Conservation (phyloP, 768 basidiomycete species). For the Pulveroboletus frians region DNA sequence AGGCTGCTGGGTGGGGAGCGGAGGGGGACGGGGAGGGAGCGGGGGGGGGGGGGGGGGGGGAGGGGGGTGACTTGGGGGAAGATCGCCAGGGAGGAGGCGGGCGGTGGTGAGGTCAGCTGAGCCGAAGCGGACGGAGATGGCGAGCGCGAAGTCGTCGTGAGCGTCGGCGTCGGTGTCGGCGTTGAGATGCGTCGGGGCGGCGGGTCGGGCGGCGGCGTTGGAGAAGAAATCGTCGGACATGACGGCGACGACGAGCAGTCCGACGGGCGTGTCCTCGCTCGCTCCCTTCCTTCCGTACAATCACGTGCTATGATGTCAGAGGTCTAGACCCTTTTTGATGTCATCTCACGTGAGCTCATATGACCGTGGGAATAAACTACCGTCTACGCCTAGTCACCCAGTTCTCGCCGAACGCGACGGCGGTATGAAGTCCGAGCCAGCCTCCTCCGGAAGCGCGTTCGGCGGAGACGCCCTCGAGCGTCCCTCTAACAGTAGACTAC, state of each 20-base stretch:
- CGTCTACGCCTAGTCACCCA: too few species aligned
- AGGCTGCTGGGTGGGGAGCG: slow-evolving; percentile 4
- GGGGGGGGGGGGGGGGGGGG: neutral
- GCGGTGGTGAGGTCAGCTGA: slow-evolving; percentile 35
- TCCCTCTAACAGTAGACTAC: neutral
- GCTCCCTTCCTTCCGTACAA: neutral
- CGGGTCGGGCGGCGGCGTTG: slow-evolving; percentile 23
- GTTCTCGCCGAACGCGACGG: slow-evolving; percentile 15
- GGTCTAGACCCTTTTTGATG: slow-evolving; percentile 23
- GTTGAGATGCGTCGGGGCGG: neutral
- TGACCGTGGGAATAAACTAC: slow-evolving; percentile 7
- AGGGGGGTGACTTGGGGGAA: slow-evolving; percentile 20
- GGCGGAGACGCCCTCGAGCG: neutral
- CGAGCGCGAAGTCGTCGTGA: slow-evolving; percentile 48
- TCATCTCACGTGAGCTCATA: slow-evolving; percentile 19
- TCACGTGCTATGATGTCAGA: slow-evolving; percentile 33
- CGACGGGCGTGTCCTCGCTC: too few species aligned
- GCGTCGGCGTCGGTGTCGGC: slow-evolving; percentile 17
- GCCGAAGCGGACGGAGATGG: slow-evolving; percentile 46
- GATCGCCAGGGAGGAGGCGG: slow-evolving; percentile 29
- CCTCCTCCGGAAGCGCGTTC: neutral
- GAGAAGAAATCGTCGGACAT: slow-evolving; percentile 42
- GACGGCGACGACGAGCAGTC: neutral
- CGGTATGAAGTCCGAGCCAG: slow-evolving; percentile 26
- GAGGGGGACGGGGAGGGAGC: neutral